Conservation (phyloP, 192 early-diverging fungal genomes). For the Coemansia sp. region DNA sequence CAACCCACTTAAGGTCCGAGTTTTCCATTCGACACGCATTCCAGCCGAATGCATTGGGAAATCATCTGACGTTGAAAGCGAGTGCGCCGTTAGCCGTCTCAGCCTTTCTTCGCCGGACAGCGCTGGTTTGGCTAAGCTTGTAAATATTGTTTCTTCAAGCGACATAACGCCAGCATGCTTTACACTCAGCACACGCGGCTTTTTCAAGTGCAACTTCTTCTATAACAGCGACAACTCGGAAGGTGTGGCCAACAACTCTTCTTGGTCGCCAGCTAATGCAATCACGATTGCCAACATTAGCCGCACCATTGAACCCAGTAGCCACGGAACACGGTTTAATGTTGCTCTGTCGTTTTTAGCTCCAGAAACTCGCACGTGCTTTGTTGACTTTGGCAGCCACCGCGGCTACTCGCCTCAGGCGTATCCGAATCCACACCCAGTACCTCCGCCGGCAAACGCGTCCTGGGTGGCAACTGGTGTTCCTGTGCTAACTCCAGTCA, state of each 20-base stretch:
- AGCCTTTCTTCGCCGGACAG: slow-evolving; percentile 45
- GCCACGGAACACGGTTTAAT: slow-evolving; percentile 33
- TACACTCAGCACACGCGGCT: slow-evolving; percentile 33
- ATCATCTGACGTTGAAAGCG: background rate
- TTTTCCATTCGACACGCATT: slow-evolving; percentile 31
- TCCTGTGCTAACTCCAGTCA: slow-evolving; percentile 11
- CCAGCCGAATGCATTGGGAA: slow-evolving; percentile 17
- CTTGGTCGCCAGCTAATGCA: slow-evolving; percentile 35
- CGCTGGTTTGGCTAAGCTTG: slow-evolving; percentile 26
- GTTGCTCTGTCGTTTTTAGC: slow-evolving; percentile 34
- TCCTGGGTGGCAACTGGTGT: background rate
- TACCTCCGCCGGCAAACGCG: slow-evolving; percentile 14
- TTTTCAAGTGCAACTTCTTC: slow-evolving; percentile 34
- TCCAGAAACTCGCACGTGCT: slow-evolving; percentile 50
- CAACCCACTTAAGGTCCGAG: slow-evolving; percentile 37
- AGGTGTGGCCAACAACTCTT: background rate
- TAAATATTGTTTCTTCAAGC: slow-evolving; percentile 15
- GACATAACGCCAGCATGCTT: slow-evolving; percentile 18
- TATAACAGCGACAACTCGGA: background rate
- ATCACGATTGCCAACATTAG: slow-evolving; percentile 33
- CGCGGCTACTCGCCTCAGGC: slow-evolving; percentile 40
- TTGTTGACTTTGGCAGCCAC: slow-evolving; percentile 47
- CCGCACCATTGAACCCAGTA: slow-evolving; percentile 9
- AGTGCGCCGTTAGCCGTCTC: slow-evolving; percentile 25
- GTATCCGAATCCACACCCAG: slow-evolving; percentile 46